Conservation (phyloP, 2,329 filamentous ascomycete species). For the Fusarium sororula region DNA sequence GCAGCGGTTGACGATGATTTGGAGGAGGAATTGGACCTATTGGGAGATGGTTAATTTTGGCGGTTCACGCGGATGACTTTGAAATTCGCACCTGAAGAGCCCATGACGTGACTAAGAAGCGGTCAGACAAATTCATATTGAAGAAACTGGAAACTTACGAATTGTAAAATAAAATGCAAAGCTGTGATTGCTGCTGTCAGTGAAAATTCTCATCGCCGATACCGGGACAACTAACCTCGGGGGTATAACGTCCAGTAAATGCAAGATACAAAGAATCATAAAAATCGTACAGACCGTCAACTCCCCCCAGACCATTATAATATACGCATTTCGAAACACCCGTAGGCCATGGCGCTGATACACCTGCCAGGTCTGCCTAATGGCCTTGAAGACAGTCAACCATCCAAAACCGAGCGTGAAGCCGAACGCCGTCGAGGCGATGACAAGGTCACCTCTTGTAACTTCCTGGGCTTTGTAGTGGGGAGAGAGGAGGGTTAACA, state of each 20-base stretch:
- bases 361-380: conserved; percentile 47
- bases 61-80: background rate
- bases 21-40: conserved; percentile 38
- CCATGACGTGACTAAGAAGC: conserved; percentile 37
- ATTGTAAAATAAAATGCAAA: conserved; percentile 44
- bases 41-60: background rate
- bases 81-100: conserved; percentile 36
- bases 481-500: conserved; percentile 39
- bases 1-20: conserved; percentile 43
- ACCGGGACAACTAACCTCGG: conserved; percentile 31
- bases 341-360: conserved; percentile 46
- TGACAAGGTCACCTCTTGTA: conserved; percentile 35
- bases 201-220: rapidly evolving
- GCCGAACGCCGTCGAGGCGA: conserved; percentile 48
- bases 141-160: conserved; percentile 15
- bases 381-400: conserved; percentile 50
- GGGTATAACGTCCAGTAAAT: conserved; percentile 37
- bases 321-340: conserved; percentile 51
- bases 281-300: conserved; percentile 54
- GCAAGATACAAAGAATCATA: conserved; percentile 47
- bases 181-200: conserved; percentile 25
- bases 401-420: conserved; percentile 54
- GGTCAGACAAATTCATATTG: background rate
- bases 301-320: conserved; percentile 60
- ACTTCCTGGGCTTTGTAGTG: conserved; percentile 33